Conservation (phyloP, 2,329 filamentous ascomycete species). For the Ilyonectria destructans region DNA sequence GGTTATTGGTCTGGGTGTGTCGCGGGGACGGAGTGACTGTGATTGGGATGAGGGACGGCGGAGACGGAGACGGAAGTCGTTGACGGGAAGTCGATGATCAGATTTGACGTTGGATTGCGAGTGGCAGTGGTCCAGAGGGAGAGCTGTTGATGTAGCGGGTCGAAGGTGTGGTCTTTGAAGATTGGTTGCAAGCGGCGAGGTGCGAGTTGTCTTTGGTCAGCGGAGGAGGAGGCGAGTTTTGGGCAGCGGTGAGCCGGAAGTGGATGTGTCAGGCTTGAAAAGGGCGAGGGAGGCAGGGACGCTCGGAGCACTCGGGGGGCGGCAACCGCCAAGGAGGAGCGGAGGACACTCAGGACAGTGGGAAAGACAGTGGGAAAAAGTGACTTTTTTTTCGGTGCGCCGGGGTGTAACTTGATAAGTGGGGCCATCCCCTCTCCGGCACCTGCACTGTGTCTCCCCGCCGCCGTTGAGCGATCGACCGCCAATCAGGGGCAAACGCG, state of each 20-base stretch:
- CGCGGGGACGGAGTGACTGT: slow-evolving; percentile 25
- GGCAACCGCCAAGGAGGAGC: slow-evolving; percentile 12
- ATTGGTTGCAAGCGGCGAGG: slow-evolving; percentile 14
- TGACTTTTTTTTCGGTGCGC: slow-evolving; percentile 18
- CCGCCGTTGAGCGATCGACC: slow-evolving; percentile 7
- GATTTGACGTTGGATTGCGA: not conserved
- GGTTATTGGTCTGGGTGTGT: slow-evolving; percentile 42
- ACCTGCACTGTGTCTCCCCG: slow-evolving; percentile 23
- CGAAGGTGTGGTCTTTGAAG: slow-evolving; percentile 1
- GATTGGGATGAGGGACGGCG: slow-evolving; percentile 18
- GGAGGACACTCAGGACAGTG: not conserved
- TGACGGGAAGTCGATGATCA: not conserved
- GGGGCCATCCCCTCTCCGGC: slow-evolving; percentile 10
- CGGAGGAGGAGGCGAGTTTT: slow-evolving; percentile 21
- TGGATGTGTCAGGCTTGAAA: slow-evolving; percentile 29
- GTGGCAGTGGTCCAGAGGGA: not conserved
- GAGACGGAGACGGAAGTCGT: slow-evolving; percentile 22
- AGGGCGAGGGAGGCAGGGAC: slow-evolving; percentile 14
- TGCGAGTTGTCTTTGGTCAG: slow-evolving; percentile 27
- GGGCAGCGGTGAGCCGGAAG: slow-evolving; percentile 35
- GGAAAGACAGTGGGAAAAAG: slow-evolving; percentile 19
- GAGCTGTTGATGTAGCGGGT: not conserved
- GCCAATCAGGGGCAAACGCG: slow-evolving; percentile 13
- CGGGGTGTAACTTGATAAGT: slow-evolving; percentile 13
- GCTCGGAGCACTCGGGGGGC: slow-evolving; percentile 31